Conservation (phyloP, 1,284 basidiomycete species). For the Coriolopsis trogii region DNA sequence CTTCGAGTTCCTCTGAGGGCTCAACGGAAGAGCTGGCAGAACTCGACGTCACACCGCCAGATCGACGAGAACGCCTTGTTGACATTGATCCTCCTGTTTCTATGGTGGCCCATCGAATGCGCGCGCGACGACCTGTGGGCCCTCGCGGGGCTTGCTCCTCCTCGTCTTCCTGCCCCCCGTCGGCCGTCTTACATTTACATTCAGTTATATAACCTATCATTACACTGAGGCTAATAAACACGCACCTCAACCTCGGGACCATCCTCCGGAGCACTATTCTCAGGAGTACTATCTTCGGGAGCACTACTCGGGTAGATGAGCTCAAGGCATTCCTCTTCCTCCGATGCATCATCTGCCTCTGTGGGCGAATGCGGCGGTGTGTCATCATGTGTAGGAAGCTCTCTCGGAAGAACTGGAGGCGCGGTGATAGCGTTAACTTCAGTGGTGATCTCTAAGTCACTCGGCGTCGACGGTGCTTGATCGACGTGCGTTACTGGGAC, state of each 20-base stretch:
- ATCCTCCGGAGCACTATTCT: constrained; percentile 2
- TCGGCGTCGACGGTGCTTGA: too few species aligned
- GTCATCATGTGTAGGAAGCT: background rate
- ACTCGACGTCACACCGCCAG: constrained; percentile 16
- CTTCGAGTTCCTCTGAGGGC: constrained; percentile 8
- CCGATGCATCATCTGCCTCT: constrained; percentile 4
- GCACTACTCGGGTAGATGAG: constrained; percentile 16
- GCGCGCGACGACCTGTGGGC: too few species aligned
- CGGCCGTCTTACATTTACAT: background rate
- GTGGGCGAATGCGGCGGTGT: constrained; percentile 11
- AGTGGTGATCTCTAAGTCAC: too few species aligned
- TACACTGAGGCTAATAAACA: background rate
- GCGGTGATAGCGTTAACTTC: too few species aligned
- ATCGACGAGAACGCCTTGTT: constrained; percentile 15
- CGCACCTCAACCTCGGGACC: constrained; percentile 20
- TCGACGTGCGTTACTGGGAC: too few species aligned
- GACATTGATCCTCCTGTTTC: constrained; percentile 8
- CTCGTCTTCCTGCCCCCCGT: constrained; percentile 6
- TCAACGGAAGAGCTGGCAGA: constrained; percentile 24
- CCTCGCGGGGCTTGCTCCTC: constrained; percentile 8
- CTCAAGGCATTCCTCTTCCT: constrained; percentile 11
- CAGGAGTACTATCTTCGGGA: background rate
- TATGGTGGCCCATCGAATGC: too few species aligned
- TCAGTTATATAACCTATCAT: constrained; percentile 1
- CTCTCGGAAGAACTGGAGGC: background rate